phyloP scores from a whole-genome alignment of 2,329 filamentous ascomycete genomes.

The Alternaria metachromatica region DNA sequence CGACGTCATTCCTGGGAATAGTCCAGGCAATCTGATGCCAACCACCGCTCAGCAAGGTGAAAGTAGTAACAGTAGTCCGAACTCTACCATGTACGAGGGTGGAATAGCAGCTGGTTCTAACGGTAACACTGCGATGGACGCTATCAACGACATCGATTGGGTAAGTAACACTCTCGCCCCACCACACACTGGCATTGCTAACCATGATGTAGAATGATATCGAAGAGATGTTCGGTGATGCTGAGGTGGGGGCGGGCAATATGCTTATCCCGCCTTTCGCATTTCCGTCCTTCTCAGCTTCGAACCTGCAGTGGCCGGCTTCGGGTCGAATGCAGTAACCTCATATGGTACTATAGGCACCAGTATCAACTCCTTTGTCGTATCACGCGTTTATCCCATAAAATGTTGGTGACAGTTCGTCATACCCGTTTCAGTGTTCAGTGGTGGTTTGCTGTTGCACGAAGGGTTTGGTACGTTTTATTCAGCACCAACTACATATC shows the following conservation, averaged over 20 bases:
- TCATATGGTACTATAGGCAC: neutral
- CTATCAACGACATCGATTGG: conserved; percentile 67
- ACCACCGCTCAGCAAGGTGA: neutral
- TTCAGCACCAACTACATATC: neutral
- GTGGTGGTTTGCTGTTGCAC: neutral
- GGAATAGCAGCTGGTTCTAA: neutral
- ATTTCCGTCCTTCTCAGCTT: conserved; percentile 39
- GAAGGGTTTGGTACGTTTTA: neutral
- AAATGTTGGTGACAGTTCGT: neutral
- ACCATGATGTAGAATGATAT: conserved; percentile 51
- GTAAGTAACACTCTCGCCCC: conserved; percentile 53
- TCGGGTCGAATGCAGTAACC: neutral
- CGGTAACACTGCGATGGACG: conserved; percentile 31
- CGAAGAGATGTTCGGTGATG: conserved; percentile 53
- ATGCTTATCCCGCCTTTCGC: conserved; percentile 46
- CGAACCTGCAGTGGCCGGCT: conserved; percentile 31
- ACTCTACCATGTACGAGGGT: neutral
- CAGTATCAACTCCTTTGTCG: neutral
- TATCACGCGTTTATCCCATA: neutral
- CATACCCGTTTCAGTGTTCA: neutral
- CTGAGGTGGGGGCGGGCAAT: conserved; percentile 31
- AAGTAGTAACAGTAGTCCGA: conserved; percentile 9
- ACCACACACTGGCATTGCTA: neutral
- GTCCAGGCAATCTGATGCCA: neutral
- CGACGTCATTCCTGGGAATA: neutral